Conservation (phyloP, 345 rosid species). For the Geranium rotundifolium region DNA sequence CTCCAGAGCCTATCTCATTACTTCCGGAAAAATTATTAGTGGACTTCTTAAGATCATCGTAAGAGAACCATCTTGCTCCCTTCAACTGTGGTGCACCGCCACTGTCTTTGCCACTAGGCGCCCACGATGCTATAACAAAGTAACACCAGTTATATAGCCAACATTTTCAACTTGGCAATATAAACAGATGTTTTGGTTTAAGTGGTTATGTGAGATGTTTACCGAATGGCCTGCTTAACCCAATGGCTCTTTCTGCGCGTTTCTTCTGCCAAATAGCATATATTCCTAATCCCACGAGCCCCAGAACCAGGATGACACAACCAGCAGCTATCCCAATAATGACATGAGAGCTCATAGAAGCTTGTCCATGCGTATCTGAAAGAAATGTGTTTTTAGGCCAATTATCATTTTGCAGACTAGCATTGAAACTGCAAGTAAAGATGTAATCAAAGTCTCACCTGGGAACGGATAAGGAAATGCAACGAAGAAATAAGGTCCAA, state of each 20-base stretch:
- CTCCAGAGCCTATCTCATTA: constrained; percentile 86
- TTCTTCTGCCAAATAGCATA: constrained; percentile 87
- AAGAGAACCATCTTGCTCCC: constrained; percentile 95
- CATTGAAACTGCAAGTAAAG: neutral
- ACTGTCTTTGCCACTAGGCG: constrained; percentile 67
- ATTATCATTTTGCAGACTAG: neutral
- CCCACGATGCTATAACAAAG: constrained; percentile 70
- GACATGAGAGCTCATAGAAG: constrained; percentile 31
- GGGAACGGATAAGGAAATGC: constrained; percentile 80
- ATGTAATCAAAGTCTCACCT: constrained; percentile 31
- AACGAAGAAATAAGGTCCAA: constrained; percentile 83
- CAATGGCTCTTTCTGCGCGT: constrained; percentile 90
- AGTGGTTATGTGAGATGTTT: constrained; percentile 10
- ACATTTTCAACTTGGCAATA: neutral
- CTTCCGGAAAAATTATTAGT: constrained; percentile 58
- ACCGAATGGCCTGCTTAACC: constrained; percentile 82
- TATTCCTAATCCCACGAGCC: constrained; percentile 53
- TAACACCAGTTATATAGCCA: neutral
- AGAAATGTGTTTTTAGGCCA: constrained; percentile 7
- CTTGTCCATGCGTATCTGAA: constrained; percentile 38
- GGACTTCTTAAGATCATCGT: constrained; percentile 77
- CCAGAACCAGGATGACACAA: constrained; percentile 37
- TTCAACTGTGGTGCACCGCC: constrained; percentile 85
- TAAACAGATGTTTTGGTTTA: neutral
- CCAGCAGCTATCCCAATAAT: constrained; percentile 40